Conservation (phyloP, 2,329 filamentous ascomycete genomes). For the Fusarium agapanthi region DNA sequence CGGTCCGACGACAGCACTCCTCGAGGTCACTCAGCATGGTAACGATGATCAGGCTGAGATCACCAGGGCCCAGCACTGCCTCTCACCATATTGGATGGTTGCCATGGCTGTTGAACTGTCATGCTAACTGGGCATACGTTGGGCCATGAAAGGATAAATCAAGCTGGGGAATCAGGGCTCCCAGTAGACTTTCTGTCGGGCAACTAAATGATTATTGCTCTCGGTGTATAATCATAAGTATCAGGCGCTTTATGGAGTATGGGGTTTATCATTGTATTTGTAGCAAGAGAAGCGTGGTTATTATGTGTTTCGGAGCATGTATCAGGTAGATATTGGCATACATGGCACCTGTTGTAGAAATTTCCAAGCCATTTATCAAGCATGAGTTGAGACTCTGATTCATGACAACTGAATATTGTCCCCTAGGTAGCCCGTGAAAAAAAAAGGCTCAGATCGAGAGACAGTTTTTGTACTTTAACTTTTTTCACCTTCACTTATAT, state of each 20-base stretch:
- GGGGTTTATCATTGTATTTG: not conserved
- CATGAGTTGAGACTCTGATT: not conserved
- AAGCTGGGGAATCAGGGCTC: not conserved
- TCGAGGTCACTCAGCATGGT: not conserved
- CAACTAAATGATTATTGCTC: not conserved
- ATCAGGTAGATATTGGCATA: constrained; percentile 1
- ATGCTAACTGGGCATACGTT: not conserved
- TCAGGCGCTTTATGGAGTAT: constrained; percentile 23
- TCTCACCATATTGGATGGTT: not conserved
- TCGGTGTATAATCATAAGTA: not conserved
- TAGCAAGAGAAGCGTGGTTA: not conserved
- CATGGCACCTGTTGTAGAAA: not conserved
- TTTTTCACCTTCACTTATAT: not conserved
- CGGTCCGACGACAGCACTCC: too few relatives aligned
- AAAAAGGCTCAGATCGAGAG: not conserved
- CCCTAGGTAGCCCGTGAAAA: not conserved
- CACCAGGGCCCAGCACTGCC: not conserved
- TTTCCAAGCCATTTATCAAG: not conserved
- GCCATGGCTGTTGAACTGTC: not conserved
- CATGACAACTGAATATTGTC: not conserved
- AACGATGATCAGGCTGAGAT: not conserved
- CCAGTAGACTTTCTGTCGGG: not conserved
- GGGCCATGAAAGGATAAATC: not conserved
- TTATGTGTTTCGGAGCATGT: not conserved
- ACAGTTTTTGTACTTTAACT: not conserved